These are phyloP conservation scores for Bullera alba DNA, from an alignment of 768 basidiomycete genomes.

Conservation along the genomic window DNA sequence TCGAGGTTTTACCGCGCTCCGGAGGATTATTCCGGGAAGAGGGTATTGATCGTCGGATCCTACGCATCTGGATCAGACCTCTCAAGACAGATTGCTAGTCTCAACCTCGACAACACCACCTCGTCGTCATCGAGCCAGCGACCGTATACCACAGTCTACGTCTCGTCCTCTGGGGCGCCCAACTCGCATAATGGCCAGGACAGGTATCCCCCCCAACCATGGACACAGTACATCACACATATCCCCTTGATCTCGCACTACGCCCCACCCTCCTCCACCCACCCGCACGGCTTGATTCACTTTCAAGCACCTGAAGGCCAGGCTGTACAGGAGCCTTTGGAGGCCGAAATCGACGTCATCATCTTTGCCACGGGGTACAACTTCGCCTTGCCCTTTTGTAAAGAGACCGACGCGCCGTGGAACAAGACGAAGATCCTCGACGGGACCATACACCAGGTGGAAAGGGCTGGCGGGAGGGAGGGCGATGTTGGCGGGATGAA, in stretches of 20 bases:
- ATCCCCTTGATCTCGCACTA: conserved; percentile 28
- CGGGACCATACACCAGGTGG: conserved; percentile 9
- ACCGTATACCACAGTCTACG: conserved; percentile 27
- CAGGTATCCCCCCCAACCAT: conserved; percentile 24
- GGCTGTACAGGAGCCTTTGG: conserved; percentile 10
- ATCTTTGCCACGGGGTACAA: conserved; percentile 49
- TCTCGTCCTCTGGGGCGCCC: conserved; percentile 20
- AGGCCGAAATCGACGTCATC: conserved; percentile 38
- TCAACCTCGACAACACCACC: conserved; percentile 10
- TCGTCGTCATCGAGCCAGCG: conserved; percentile 4
- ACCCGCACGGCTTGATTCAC: conserved; percentile 23
- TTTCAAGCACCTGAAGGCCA: too few species aligned
- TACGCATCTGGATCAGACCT: conserved; percentile 48
- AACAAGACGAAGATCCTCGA: conserved; percentile 11
- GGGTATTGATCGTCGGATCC: conserved; percentile 46
- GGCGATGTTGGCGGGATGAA: conserved; percentile 32
- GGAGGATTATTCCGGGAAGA: conserved; percentile 32
- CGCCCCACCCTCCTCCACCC: conserved; percentile 2
- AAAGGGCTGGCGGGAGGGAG: conserved; percentile 28
- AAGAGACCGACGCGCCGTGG: conserved; percentile 40
- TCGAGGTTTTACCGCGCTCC: conserved; percentile 43
- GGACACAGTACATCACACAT: conserved; percentile 34
- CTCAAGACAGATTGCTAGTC: conserved; percentile 22
- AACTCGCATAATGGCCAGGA: conserved; percentile 13
- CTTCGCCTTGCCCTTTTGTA: conserved; percentile 45